Base-by-base conservation (phyloP, 192 early-diverging fungal species). In the Mortierella claussenii region DNA sequence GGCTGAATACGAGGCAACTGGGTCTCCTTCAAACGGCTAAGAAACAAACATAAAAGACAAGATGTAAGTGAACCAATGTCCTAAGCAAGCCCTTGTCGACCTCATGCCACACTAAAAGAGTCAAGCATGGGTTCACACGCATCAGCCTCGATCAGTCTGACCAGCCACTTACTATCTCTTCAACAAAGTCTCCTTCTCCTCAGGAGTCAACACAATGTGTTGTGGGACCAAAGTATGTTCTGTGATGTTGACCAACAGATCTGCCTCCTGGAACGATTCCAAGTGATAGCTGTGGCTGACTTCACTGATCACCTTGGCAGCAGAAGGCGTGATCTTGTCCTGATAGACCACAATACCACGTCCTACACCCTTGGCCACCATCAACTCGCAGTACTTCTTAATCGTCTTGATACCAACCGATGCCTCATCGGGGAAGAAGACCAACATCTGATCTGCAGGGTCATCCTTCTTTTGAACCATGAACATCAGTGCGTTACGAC, bases 181-280 rank as follows among this genome's bases (percentile, higher is more conserved):
- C 57, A 99, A 80, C 52, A 99, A 87, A 20, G 91, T 91, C 78
- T 89, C 87, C 85, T 98, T 99, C 78, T 97, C 96, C 68, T 94
- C 94, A 23, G 88, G 82, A 0, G 84, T 79, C 20, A 99, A 76
- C 11, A 99, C 90, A 63, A 89, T 89, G 80, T 99, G 98, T 67
- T 91, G 87, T 2, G 98, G 98, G n/a, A 99, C 98, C 31, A 99
- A 83, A 44, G 89, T 86, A 66, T 99, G 98, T 57, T 95, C 84
- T 32, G 98, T 99, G 59, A 99, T 99, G 79, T 99, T 99, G 55
- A 99, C 95, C 24, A 99, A 79, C 34, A 99, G 79, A 75, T 98
- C 95, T 36, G 88, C 79, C 81, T 99, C 98, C 48, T 91, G 81
- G 68, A 99, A 99, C 10, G 92, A 84, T 50, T 97, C 95, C 31